Base-by-base conservation (phyloP, 495 filamentous ascomycete genomes). In the Penicillium macrosclerotiorum region DNA sequence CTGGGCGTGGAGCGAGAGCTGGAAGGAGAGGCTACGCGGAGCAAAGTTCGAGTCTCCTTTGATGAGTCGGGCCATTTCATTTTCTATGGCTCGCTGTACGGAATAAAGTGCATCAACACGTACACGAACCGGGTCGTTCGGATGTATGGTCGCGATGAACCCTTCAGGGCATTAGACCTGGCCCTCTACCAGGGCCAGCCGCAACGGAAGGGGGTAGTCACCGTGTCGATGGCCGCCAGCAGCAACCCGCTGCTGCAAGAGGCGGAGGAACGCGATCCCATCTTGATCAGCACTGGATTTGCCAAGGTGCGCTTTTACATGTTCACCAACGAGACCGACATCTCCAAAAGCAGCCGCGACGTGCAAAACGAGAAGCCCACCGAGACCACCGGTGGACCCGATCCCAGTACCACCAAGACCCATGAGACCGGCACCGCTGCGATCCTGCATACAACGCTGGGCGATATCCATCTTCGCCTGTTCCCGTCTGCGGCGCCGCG, bases 61-160 rank as follows among this genome's bases (percentile, higher is more conserved):
- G 93, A 99, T 62, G 93, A 99, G 62, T 95, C 90, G 1, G 89
- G 92, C 12, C 79, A 97, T 62, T 97, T 97, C 67, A 81, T 99
- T 49, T 70, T 97, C 24, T 99, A 94, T 57, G 94, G 93, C 34
- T 96, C 90, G 8, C 80, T 97, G 22, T 72, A 91, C 31, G 93
- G 94, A 16, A 79, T 86, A 54, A 97, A 96, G 64, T 89, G 96
- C 27, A 76, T 99, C 60, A 99, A 99, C 67, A 95, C 87, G 2
- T 83, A 88, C 60, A 95, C 93, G 17, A 96, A 97, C 69, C 79
- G 85, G 26, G 82, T 95, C 2, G 83, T 95, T 36, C 90, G 89
- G 55, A 75, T 90, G 2, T 96, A 90, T 67, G 91, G 85, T 24
- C 83, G 82, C 46, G 94, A 96, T 37, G 93, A 99, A 51, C 81